A percentile compares a stretch with the other conserved stretches of the same genome.
Conservation (phyloP, 139 green algal genomes). For the Closterium sp. region DNA sequence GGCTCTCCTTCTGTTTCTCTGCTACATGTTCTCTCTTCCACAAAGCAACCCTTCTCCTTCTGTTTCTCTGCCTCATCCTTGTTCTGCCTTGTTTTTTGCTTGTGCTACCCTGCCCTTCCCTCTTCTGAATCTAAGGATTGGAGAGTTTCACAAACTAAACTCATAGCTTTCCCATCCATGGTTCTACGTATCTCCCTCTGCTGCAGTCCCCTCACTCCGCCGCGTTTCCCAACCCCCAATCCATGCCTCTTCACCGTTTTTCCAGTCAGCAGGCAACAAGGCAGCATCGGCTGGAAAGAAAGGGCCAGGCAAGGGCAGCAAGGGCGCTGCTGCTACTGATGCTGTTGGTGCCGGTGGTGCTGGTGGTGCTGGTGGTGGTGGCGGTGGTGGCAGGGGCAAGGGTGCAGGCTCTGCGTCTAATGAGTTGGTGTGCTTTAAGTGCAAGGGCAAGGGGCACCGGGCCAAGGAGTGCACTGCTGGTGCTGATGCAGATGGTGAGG, state of each 20-base stretch:
- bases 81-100: neutral
- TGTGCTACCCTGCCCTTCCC: neutral
- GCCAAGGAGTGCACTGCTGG: slow-evolving; percentile 36
- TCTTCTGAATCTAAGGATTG: too few species aligned
- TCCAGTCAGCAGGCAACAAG: neutral
- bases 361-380: neutral
- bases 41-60: neutral
- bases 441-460: slow-evolving; percentile 39
- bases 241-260: neutral
- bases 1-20: neutral
- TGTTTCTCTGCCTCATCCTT: neutral
- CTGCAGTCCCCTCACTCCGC: neutral
- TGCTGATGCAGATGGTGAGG: neutral
- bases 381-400: neutral
- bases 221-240: neutral
- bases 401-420: neutral
- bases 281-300: neutral
- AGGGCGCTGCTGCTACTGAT: neutral
- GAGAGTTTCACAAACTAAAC: too few species aligned
- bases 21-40: neutral
- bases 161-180: too few species aligned
- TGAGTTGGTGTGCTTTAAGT: slow-evolving; percentile 46
- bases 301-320: neutral
- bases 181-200: too few species aligned
- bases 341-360: neutral